Evolutionary conservation across 73 alveolate genomes (phyloP).

Genomic region (Uronychia setigera): DNA sequence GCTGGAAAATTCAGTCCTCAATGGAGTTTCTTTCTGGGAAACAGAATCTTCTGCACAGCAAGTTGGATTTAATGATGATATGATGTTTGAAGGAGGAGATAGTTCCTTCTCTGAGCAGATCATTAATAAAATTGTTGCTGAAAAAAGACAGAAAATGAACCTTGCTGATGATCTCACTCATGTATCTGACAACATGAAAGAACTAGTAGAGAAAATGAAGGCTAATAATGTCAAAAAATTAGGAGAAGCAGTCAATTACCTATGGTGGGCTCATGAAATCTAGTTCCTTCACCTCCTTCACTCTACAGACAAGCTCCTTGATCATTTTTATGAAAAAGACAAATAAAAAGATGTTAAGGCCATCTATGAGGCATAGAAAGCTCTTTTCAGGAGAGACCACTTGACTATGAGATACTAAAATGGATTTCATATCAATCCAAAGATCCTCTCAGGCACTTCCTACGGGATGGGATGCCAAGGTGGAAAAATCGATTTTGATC

Average conservation of each 20-base stretch:
- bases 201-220: conserved; percentile 3
- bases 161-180: conserved; percentile 35
- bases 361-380: conserved; percentile 7
- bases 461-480: background rate
- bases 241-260: conserved; percentile 12
- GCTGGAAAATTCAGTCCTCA: conserved; percentile 38
- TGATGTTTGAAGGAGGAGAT: conserved; percentile 1
- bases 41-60: conserved; percentile 11
- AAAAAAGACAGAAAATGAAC: conserved; percentile 40
- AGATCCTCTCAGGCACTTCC: conserved; percentile 10
- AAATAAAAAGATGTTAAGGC: conserved; percentile 27
- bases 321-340: conserved; percentile 10
- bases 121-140: conserved; percentile 38
- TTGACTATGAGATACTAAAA: conserved; percentile 3
- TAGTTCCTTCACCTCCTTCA: conserved; percentile 28
- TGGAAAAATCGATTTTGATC: background rate
- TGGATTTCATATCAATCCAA: conserved; percentile 14
- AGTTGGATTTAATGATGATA: background rate
- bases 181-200: background rate
- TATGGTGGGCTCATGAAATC: conserved; percentile 25
- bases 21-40: conserved; percentile 49
- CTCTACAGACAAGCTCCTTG: conserved; percentile 32
- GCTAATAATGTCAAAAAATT: background rate
- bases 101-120: conserved; percentile 42
- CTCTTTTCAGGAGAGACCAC: conserved; percentile 41